Evolutionary conservation across 2,329 filamentous ascomycete genomes (phyloP).

Genomic region (Fusarium vanettenii): DNA sequence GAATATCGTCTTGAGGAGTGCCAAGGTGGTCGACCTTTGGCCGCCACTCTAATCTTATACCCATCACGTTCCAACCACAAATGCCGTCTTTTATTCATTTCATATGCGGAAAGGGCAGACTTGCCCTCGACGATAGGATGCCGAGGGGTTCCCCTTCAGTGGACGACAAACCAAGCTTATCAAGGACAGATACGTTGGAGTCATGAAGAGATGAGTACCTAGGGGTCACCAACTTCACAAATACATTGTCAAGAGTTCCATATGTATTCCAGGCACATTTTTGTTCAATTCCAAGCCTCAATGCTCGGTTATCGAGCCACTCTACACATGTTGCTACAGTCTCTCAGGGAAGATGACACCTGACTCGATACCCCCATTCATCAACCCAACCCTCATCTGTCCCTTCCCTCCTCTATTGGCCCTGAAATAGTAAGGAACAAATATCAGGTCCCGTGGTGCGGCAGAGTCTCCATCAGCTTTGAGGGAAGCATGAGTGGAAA

Average conservation of each 20-base stretch:
- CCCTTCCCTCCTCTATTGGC: conserved; percentile 21
- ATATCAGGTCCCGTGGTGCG: conserved; percentile 1
- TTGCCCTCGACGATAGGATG: not conserved
- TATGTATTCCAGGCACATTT: not conserved
- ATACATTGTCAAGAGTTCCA: no score
- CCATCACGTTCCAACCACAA: not conserved
- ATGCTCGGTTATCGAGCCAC: not conserved
- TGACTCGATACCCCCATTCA: conserved; percentile 11
- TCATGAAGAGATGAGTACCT: not conserved
- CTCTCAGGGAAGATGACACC: conserved; percentile 21
- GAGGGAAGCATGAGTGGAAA: not conserved
- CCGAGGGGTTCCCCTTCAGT: not conserved
- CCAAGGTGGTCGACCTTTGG: not conserved
- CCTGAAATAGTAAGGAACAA: conserved; percentile 22
- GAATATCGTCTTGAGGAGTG: not conserved
- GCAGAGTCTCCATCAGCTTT: not conserved
- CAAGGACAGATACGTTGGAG: not conserved
- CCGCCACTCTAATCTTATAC: not conserved
- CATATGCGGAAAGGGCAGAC: no score
- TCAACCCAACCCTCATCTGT: conserved; percentile 32
- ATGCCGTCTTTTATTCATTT: not conserved
- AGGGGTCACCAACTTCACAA: not conserved
- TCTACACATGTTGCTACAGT: not conserved
- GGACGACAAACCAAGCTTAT: not conserved
- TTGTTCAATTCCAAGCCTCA: not conserved